Conservation (phyloP, 768 basidiomycete species). For the Serendipita sp. region DNA sequence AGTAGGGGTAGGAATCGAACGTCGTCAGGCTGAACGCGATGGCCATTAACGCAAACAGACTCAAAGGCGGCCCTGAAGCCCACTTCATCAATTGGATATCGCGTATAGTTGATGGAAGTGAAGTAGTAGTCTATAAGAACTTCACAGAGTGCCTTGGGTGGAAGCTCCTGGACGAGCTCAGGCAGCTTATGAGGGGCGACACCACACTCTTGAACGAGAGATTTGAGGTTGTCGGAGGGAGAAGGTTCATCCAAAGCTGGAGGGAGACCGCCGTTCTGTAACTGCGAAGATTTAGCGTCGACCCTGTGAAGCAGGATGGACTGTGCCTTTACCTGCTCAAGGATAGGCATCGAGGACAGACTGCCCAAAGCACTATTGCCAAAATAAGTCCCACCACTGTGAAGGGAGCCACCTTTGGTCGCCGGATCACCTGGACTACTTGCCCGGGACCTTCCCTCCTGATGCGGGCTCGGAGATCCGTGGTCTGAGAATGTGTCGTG, state of each 20-base stretch:
- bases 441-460: slow-evolving; percentile 28
- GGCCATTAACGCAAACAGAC: slow-evolving; percentile 44
- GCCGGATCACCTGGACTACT: slow-evolving; percentile 39
- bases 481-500: slow-evolving; percentile 7
- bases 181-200: slow-evolving; percentile 81
- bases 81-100: slow-evolving; percentile 74
- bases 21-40: slow-evolving; percentile 52
- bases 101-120: slow-evolving; percentile 68
- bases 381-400: slow-evolving; percentile 66
- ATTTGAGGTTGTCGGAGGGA: slow-evolving; percentile 62
- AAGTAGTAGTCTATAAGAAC: slow-evolving; percentile 76
- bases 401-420: slow-evolving; percentile 62
- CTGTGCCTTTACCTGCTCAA: slow-evolving; percentile 45
- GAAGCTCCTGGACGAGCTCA: slow-evolving; percentile 77
- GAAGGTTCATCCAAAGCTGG: slow-evolving; percentile 13
- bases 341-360: slow-evolving; percentile 58
- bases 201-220: slow-evolving; percentile 81
- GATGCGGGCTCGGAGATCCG: slow-evolving; percentile 19
- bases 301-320: background rate
- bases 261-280: background rate
- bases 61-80: slow-evolving; percentile 62
- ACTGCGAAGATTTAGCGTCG: background rate
- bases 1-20: slow-evolving; percentile 79
- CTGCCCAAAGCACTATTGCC: slow-evolving; percentile 73
- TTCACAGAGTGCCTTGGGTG: slow-evolving; percentile 57